Evolutionary conservation across 2,329 filamentous ascomycete species (phyloP), one percentile per base, ranked within the genome.

Genomic region (Botrytis paeoniae): DNA sequence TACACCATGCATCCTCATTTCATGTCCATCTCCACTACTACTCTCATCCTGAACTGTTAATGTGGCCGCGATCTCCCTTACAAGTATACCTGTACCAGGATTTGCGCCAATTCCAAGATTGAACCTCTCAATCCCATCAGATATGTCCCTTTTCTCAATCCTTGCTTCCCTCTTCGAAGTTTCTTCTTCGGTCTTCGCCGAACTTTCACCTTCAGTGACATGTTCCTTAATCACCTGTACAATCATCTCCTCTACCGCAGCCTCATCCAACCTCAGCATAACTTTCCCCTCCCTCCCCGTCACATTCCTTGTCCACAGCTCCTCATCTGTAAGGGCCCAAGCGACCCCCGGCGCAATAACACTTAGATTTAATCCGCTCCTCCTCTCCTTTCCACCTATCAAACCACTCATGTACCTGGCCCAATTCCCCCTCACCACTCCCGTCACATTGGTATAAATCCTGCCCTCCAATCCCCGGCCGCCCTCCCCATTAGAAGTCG

Each of bases 1-100:
- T 6, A 97, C 87, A 5, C 96, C 96, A 82, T 94, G 91, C 68
- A 97, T 83, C 69, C 89, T 87, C 83, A 97, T 89, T 77, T 95
- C 91, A 90, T 92, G 95, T 77, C 89, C 92, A 79, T 91, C 91
- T 8, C 92, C 92, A 74, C 88, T 86, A 77, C 88, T 88, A 72
- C 88, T 86, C 60, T 89, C 86, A 78, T 96, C 94, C 77, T 94
- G 90, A 57, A 98, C 85, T 10, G 88, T 90, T 70, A 95, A 83
- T 10, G 89, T 89, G 1, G 90, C 93, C 72, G 87, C 88, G 71
- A 95, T 88, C 78, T 92, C 89, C 66, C 92, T 90, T 45, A 91
- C 87, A 84, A 72, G 43, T 39, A 74, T 73, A 9, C 18, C 85
- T 85, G n/a, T 84, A 80, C 48, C 75, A 74, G 39, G 32, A 37